A percentile compares a stretch with the other conserved stretches of the same genome.
Conservation (phyloP, 2,329 filamentous ascomycete genomes). For the Trichoderma guizhouense region DNA sequence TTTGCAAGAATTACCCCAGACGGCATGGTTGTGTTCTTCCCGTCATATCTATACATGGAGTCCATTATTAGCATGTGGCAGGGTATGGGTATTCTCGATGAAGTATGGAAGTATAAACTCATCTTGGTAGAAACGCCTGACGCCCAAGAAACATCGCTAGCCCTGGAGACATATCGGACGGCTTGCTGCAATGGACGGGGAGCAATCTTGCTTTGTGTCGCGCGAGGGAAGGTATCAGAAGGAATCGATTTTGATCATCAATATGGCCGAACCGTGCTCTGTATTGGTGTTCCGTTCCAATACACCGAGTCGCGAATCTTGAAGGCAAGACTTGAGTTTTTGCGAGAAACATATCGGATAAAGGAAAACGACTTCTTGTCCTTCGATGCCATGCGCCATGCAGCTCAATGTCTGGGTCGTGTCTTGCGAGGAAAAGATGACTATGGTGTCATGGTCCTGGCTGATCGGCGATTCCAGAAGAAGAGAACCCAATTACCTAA, state of each 20-base stretch:
- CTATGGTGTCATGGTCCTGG: slow-evolving; percentile 99
- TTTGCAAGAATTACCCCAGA: slow-evolving; percentile 96
- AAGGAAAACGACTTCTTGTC: slow-evolving; percentile 96
- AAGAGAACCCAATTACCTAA: slow-evolving; percentile 88
- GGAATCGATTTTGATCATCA: slow-evolving; percentile 99
- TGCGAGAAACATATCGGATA: slow-evolving; percentile 96
- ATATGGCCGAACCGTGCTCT: slow-evolving; percentile 91
- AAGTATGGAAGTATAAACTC: slow-evolving; percentile 98
- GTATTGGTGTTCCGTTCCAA: slow-evolving; percentile 96
- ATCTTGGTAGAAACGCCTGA: slow-evolving; percentile 97
- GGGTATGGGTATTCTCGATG: slow-evolving; percentile 94
- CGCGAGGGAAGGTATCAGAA: slow-evolving; percentile 93
- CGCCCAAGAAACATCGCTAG: slow-evolving; percentile 92
- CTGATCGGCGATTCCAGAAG: slow-evolving; percentile 89
- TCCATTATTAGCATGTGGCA: slow-evolving; percentile 99
- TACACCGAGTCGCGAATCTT: slow-evolving; percentile 97
- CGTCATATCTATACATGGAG: slow-evolving; percentile 98
- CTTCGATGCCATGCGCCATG: slow-evolving; percentile 99
- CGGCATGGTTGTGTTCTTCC: slow-evolving; percentile 98
- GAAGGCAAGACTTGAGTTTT: slow-evolving; percentile 90
- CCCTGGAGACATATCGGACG: slow-evolving; percentile 92
- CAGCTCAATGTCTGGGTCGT: slow-evolving; percentile 91
- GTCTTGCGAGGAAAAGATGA: slow-evolving; percentile 96
- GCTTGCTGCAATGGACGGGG: slow-evolving; percentile 96
- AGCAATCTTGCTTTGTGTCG: slow-evolving; percentile 89